A percentile compares a stretch with the other conserved stretches of the same genome.
Evolutionary conservation across 148 eudicot species (phyloP).

Genomic region (Silene latifolia): DNA sequence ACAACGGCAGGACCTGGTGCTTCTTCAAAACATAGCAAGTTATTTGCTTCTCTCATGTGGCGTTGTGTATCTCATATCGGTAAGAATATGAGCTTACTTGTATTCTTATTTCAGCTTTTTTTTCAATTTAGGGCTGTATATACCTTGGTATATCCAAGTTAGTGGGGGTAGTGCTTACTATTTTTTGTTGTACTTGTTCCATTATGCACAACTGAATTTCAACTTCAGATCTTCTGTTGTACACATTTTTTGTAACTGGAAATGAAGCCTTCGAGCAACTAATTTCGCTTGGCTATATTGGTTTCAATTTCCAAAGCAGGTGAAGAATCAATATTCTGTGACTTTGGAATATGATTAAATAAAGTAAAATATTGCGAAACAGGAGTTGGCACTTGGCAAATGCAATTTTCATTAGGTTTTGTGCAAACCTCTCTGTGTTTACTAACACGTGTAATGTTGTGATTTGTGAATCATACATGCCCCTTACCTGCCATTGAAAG

Average conservation of each 20-base stretch:
- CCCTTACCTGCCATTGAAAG: neutral
- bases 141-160: neutral
- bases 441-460: neutral
- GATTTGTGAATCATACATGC: neutral
- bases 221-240: neutral
- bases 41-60: conserved; percentile 87
- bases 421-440: neutral
- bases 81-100: conserved; percentile 31
- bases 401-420: neutral
- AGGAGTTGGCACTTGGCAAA: neutral
- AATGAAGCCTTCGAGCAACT: neutral
- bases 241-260: neutral
- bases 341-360: neutral
- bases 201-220: neutral
- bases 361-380: neutral
- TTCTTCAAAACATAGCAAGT: conserved; percentile 72
- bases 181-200: neutral
- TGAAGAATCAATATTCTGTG: neutral
- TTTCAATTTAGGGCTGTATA: neutral
- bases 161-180: neutral
- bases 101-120: neutral
- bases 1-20: conserved; percentile 44
- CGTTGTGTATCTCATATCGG: conserved; percentile 66
- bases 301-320: neutral
- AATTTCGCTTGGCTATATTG: neutral